A percentile compares a stretch with the other conserved stretches of the same genome.
Evolutionary conservation across 768 basidiomycete species (phyloP).

Genomic region (Boletus edulis): DNA sequence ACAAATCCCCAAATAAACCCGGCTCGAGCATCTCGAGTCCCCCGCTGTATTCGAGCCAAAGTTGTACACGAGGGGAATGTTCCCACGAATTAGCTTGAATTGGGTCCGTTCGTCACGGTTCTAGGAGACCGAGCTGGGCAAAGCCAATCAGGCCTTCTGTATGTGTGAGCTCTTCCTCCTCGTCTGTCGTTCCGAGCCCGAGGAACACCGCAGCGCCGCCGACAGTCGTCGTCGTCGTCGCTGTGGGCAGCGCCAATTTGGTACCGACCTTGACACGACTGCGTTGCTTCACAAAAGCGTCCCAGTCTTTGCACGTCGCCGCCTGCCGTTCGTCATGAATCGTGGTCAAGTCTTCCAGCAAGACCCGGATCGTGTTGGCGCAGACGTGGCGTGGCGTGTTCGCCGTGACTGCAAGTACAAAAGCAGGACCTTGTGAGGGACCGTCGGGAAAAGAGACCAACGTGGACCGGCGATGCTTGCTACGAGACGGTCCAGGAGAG

Average conservation of each 20-base stretch:
- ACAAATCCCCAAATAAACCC: slow-evolving; percentile 81
- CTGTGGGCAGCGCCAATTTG: slow-evolving; percentile 15
- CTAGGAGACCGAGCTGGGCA: slow-evolving; percentile 78
- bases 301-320: slow-evolving; percentile 78
- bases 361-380: slow-evolving; percentile 65
- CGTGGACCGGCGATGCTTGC: slow-evolving; percentile 43
- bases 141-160: slow-evolving; percentile 88
- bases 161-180: slow-evolving; percentile 75
- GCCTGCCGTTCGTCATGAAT: slow-evolving; percentile 82
- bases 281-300: slow-evolving; percentile 75
- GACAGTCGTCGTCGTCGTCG: slow-evolving; percentile 24
- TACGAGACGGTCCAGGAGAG: slow-evolving; percentile 53
- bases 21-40: slow-evolving; percentile 91
- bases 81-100: slow-evolving; percentile 77
- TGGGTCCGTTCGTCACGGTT: slow-evolving; percentile 70
- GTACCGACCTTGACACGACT: slow-evolving; percentile 42
- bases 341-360: slow-evolving; percentile 73
- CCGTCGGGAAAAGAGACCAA: slow-evolving; percentile 28
- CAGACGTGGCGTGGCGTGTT: slow-evolving; percentile 75
- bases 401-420: slow-evolving; percentile 57
- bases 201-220: slow-evolving; percentile 63
- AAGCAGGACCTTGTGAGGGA: slow-evolving; percentile 30
- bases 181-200: slow-evolving; percentile 60
- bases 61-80: slow-evolving; percentile 85
- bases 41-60: slow-evolving; percentile 93